These are phyloP conservation scores for Backusella liffmaniae DNA, from an alignment of 192 early-diverging fungal species.

Conservation along the genomic window DNA sequence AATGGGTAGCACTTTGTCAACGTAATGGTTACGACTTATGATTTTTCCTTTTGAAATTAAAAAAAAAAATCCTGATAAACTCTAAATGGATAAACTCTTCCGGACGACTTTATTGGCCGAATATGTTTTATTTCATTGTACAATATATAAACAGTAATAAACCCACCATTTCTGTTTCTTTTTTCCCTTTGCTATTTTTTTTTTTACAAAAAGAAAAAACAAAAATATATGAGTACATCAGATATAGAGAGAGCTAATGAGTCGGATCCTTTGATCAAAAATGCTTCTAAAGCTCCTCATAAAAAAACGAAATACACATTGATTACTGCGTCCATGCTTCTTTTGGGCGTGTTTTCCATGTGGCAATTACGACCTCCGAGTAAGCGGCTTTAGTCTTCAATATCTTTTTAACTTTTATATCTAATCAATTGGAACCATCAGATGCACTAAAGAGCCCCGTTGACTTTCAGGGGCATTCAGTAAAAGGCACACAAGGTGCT, in stretches of 20 bases:
- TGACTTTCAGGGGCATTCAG: constrained; percentile 5
- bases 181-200: neutral
- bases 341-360: neutral
- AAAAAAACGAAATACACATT: neutral
- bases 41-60: neutral
- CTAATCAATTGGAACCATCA: neutral
- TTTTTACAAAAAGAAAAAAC: neutral
- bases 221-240: neutral
- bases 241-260: constrained; percentile 7
- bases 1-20: neutral
- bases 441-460: neutral
- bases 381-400: neutral
- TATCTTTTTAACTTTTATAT: neutral
- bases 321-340: neutral
- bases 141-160: neutral
- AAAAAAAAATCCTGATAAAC: neutral
- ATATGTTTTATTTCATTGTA: neutral
- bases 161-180: neutral
- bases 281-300: neutral
- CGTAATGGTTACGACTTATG: neutral
- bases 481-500: constrained; percentile 55
- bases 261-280: neutral
- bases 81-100: neutral
- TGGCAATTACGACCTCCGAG: neutral
- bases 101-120: neutral